Conservation (phyloP, 176 grass and related monocot genomes). For the Triticum dicoccoides region DNA sequence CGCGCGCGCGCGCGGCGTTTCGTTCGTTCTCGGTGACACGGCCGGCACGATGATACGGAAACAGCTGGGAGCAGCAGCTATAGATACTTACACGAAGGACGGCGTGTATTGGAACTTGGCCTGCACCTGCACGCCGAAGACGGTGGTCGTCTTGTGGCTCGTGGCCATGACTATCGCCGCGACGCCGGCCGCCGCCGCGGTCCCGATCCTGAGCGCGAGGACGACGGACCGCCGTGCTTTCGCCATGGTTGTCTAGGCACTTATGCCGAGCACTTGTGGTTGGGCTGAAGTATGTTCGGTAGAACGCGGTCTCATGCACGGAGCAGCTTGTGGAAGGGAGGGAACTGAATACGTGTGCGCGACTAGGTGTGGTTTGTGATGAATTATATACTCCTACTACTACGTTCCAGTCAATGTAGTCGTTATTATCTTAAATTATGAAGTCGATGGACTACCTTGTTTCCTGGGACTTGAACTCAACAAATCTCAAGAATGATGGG, state of each 20-base stretch:
- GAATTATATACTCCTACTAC: not conserved
- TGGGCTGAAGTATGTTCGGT: not conserved
- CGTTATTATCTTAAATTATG: constrained; percentile 1
- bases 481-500: not conserved
- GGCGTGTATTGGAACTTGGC: constrained; percentile 71
- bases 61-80: not conserved
- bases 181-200: constrained; percentile 31
- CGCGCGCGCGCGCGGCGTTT: not conserved
- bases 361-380: not conserved
- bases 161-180: constrained; percentile 71
- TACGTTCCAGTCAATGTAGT: not conserved
- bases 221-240: constrained; percentile 36
- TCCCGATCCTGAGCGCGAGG: constrained; percentile 42
- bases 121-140: constrained; percentile 51
- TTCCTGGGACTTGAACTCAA: not conserved
- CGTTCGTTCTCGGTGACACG: not conserved
- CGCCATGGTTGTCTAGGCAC: not conserved
- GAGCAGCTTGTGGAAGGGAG: not conserved
- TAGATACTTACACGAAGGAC: constrained; percentile 35
- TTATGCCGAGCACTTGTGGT: not conserved
- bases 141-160: constrained; percentile 40
- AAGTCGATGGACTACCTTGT: not conserved
- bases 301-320: not conserved
- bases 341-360: not conserved
- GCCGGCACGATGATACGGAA: not conserved